Base-by-base conservation (phyloP, 306 rosid genomes). In the Vigna unguiculata region DNA sequence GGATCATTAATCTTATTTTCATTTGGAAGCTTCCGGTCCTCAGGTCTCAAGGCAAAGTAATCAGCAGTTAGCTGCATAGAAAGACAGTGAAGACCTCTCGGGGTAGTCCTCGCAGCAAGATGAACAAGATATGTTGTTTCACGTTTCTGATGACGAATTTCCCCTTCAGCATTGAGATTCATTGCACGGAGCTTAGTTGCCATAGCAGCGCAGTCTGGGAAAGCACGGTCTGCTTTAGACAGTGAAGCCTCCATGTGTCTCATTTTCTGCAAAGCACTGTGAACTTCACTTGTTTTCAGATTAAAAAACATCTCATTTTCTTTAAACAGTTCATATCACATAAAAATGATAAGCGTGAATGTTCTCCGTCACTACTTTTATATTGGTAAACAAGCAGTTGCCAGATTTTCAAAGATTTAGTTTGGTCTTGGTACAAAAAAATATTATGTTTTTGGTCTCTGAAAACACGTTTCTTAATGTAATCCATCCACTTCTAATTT, bases 191-290 rank as follows among this genome's bases (percentile, higher is more conserved):
- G 98, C 85, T 87, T 96, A 54, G 85, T 16, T 80, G 88, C 85
- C 97, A 91, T 91, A n/a, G 88, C 82, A 72, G 58, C 17, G 77
- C 98, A 96, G 81, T 96, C 91, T 1, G 97, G 98, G 86, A 54
- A 96, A 82, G 85, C 85, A 76, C 41, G 84, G 72, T 74, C 34
- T 34, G 98, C 98, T 88, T 93, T 96, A 61, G 81, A 81, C 83
- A 96, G 78, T 57, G 96, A 75, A 75, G 91, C 86, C 80, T 90
- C 99, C 97, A 93, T 88, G 79, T 49, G 86, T 83, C 87, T 90
- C 97, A 87, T 90, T 90, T 82, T 96, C 93, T 92, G 98, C 91
- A 88, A 85, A 87, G 90, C 90, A 85, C 99, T 96, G 93, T 79
- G 77, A 80, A 90, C 78, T 87, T 83, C 86, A 85, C 87, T 25